Evolutionary conservation across 208 protist species (phyloP), one percentile per base, ranked within the genome.

Genomic region (Spironucleus salmonicida): DNA sequence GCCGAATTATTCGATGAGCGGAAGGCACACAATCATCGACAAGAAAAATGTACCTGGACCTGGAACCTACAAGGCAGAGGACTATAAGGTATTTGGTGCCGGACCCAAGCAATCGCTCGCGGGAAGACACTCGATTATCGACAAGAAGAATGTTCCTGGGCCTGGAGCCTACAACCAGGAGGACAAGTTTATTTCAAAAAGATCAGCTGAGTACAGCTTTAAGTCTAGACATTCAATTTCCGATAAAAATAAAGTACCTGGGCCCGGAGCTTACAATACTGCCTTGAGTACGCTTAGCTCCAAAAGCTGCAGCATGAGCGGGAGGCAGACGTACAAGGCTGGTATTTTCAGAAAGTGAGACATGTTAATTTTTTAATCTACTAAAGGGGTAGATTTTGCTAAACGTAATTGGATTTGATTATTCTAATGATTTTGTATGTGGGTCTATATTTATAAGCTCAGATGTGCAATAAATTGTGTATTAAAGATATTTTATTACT

Each of bases 111-210:
- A 67, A 23, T 67, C 61, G 13, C 61, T 67, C 61, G 15, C 61
- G 15, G 23, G 29, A 38, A 15, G 61, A 15, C 15, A 15, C 30
- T 19, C 19, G 61, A n/a, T 19, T n/a, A 15, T 67, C 15, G 61
- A 67, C 35, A 67, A 67, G 61, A n/a, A 38, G 26, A 38, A 67
- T 30, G 61, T n/a, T 38, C 61, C 61, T 40, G 61, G 61, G 15
- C 61, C 61, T 38, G 61, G 61, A 23, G 61, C 61, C 13, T 67
- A 67, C 34, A 67, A 15, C 35, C 23, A 23, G 26, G 30, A 30
- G 15, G 34, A 67, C 30, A 58, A n/a, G 27, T 15, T 38, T 34
- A 30, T 15, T 39, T 39, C 19, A 38, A 67, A 67, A 30, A 67
- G 35, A 30, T 15, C 61, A 39, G 26, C 61, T 38, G 61, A 15